phyloP scores from a whole-genome alignment of 371 early-diverging fungal species.

The Quaeritorhiza haematococci region DNA sequence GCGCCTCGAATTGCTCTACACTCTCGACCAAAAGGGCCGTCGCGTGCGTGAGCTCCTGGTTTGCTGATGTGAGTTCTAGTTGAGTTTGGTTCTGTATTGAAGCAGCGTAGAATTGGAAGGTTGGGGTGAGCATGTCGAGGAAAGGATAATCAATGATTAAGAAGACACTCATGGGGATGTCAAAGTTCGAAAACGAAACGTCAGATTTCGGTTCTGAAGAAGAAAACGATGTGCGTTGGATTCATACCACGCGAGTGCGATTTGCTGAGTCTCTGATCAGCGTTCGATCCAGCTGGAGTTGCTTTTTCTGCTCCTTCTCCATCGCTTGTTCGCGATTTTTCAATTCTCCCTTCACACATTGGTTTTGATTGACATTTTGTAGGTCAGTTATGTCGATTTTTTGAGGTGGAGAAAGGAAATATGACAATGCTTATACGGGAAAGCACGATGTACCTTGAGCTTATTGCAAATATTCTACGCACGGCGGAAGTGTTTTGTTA shows the following conservation, averaged over 20 bases:
- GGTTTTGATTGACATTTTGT: not conserved
- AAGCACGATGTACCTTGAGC: slow-evolving; percentile 8
- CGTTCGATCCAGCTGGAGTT: slow-evolving; percentile 15
- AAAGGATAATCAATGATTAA: not conserved
- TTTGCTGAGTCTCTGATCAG: slow-evolving; percentile 22
- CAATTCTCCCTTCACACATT: slow-evolving; percentile 17
- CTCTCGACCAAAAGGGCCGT: slow-evolving; percentile 11
- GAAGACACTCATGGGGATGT: too few species aligned
- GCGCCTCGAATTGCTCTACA: slow-evolving; percentile 16
- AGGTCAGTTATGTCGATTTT: too few species aligned
- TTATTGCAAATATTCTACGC: slow-evolving; percentile 15
- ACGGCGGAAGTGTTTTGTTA: too few species aligned
- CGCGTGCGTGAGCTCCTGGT: slow-evolving; percentile 4
- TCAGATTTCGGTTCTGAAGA: too few species aligned
- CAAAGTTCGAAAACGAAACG: too few species aligned
- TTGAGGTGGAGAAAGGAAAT: too few species aligned
- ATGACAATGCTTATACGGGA: not conserved
- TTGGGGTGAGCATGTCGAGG: not conserved
- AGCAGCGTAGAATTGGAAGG: not conserved
- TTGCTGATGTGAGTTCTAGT: slow-evolving; percentile 21
- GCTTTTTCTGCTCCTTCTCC: slow-evolving; percentile 26
- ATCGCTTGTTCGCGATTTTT: slow-evolving; percentile 13
- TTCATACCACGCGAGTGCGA: slow-evolving; percentile 17
- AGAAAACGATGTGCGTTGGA: too few species aligned
- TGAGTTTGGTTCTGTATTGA: slow-evolving; percentile 16